A percentile compares a stretch with the other conserved stretches of the same genome.
phyloP scores from a whole-genome alignment of 2,329 filamentous ascomycete genomes.

The Aspergillus uvarum region DNA sequence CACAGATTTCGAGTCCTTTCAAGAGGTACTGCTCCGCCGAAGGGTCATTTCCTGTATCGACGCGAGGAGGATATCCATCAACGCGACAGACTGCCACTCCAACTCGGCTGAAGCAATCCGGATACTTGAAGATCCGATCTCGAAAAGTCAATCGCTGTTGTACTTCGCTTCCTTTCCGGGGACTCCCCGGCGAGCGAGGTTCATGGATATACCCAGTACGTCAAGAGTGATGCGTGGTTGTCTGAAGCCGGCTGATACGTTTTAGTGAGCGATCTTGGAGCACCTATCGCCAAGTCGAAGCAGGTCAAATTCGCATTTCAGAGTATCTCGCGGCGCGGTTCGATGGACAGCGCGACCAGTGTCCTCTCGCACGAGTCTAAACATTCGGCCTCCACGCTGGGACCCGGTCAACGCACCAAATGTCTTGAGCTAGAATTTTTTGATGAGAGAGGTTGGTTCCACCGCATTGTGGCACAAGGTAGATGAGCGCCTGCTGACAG shows the following conservation, averaged over 20 bases:
- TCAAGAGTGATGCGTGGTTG: no score
- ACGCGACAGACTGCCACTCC: slow-evolving; percentile 4
- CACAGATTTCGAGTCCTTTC: slow-evolving; percentile 12
- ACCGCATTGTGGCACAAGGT: no score
- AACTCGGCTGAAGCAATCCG: slow-evolving; percentile 10
- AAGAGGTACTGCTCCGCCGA: slow-evolving; percentile 3
- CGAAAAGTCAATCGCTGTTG: not conserved
- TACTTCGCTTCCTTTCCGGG: not conserved
- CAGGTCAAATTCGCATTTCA: not conserved
- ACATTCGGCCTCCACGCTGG: not conserved
- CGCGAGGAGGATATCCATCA: slow-evolving; percentile 6
- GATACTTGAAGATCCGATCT: slow-evolving; percentile 2
- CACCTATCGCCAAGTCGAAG: not conserved
- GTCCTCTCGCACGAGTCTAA: slow-evolving; percentile 7
- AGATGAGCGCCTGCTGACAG: no score
- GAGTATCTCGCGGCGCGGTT: slow-evolving; percentile 4
- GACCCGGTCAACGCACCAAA: not conserved
- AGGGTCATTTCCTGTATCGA: slow-evolving; percentile 5
- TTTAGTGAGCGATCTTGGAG: slow-evolving; percentile 7
- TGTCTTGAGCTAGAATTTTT: not conserved
- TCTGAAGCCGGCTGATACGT: not conserved
- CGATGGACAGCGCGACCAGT: slow-evolving; percentile 10
- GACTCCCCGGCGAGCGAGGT: not conserved
- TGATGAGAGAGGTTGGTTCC: not conserved
- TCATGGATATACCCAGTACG: not conserved